Conservation (phyloP, 192 early-diverging fungal species). For the Lobulomyces angularis region DNA sequence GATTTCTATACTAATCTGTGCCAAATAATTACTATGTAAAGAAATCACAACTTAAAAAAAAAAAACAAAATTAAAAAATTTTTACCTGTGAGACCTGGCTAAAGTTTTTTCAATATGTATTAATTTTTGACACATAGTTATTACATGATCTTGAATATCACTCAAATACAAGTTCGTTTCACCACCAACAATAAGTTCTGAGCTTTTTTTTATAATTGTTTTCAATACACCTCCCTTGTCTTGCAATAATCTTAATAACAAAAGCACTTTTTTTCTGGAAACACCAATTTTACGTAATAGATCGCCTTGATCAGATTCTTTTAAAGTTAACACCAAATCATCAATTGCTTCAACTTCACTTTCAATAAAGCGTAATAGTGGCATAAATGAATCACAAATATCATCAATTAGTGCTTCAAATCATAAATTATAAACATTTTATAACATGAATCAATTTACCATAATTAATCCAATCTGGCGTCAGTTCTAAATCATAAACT, state of each 20-base stretch:
- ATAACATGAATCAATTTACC: no score
- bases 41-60: no score
- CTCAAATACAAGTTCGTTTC: conserved; percentile 44
- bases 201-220: conserved; percentile 49
- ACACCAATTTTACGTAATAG: conserved; percentile 65
- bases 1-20: conserved; percentile 63
- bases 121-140: conserved; percentile 53
- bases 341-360: conserved; percentile 92
- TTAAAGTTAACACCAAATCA: conserved; percentile 83
- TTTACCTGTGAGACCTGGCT: conserved; percentile 42
- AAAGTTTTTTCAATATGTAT: conserved; percentile 64
- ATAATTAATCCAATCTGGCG: conserved; percentile 91
- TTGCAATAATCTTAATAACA: conserved; percentile 47
- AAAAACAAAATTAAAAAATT: no score
- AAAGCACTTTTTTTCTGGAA: conserved; percentile 59
- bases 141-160: conserved; percentile 60
- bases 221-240: conserved; percentile 62
- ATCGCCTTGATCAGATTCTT: conserved; percentile 68
- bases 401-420: conserved; percentile 91
- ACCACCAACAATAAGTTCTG: conserved; percentile 21
- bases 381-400: conserved; percentile 84
- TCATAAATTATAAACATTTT: no score
- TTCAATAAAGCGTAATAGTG: conserved; percentile 75
- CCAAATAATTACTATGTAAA: conserved; percentile 77
- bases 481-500: conserved; percentile 71